Percentiles rank a stretch among this genome's conserved stretches.
phyloP scores from a whole-genome alignment of 2,329 filamentous ascomycete genomes.

The Fusarium devonianum region DNA sequence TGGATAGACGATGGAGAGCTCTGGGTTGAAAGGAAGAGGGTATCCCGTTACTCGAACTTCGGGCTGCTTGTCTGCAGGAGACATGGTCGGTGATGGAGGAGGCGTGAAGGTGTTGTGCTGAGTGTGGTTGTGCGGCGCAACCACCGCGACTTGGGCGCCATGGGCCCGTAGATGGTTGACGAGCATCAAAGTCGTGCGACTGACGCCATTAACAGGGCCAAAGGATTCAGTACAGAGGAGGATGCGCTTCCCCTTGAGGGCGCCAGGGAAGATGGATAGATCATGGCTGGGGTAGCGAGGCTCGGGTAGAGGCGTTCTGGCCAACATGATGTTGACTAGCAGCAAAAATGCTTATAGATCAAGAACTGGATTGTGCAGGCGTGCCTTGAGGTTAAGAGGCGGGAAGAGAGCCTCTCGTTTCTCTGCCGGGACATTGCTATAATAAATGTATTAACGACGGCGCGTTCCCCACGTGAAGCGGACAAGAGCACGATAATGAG shows the following conservation, averaged over 20 bases:
- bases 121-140: slow-evolving; percentile 67
- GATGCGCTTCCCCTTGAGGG: slow-evolving; percentile 67
- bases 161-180: slow-evolving; percentile 71
- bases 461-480: slow-evolving; percentile 40
- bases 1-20: slow-evolving; percentile 73
- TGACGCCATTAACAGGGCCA: slow-evolving; percentile 77
- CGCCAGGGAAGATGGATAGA: slow-evolving; percentile 53
- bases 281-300: slow-evolving; percentile 45
- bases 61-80: slow-evolving; percentile 44
- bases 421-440: slow-evolving; percentile 22
- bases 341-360: slow-evolving; percentile 8
- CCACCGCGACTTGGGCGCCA: slow-evolving; percentile 70
- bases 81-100: slow-evolving; percentile 45
- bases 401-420: slow-evolving; percentile 38
- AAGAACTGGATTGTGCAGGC: neutral
- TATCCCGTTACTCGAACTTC: slow-evolving; percentile 70
- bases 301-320: slow-evolving; percentile 7
- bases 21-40: slow-evolving; percentile 74
- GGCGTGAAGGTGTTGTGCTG: slow-evolving; percentile 62
- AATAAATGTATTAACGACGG: slow-evolving; percentile 9
- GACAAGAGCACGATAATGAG: slow-evolving; percentile 26
- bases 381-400: slow-evolving; percentile 10
- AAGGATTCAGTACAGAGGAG: slow-evolving; percentile 75
- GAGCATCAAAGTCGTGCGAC: slow-evolving; percentile 72
- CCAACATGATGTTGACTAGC: slow-evolving; percentile 23